A percentile compares a stretch with the other conserved stretches of the same genome.
These are phyloP conservation scores for Candida xiaguanensis DNA, from an alignment of 805 yeast genomes.

Conservation along the genomic window DNA sequence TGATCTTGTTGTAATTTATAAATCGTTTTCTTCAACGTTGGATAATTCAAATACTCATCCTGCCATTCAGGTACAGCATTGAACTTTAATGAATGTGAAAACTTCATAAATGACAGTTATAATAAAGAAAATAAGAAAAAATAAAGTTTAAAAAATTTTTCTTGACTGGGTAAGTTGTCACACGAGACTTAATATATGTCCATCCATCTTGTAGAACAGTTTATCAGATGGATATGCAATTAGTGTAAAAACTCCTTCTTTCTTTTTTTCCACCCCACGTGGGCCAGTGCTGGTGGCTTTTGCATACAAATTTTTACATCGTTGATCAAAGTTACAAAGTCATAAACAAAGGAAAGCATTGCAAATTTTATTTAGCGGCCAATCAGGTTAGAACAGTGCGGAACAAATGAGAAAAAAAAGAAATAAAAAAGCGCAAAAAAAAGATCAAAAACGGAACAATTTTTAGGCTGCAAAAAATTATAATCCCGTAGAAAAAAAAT, in stretches of 20 bases:
- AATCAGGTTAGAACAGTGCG: not conserved
- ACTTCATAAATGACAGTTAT: constrained; percentile 35
- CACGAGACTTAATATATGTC: constrained; percentile 1
- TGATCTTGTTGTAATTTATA: constrained; percentile 49
- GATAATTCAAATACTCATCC: constrained; percentile 43
- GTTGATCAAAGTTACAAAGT: no score
- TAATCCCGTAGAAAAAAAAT: no score
- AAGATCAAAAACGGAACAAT: not conserved
- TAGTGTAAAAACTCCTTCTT: not conserved
- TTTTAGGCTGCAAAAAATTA: not conserved
- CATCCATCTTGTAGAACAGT: not conserved
- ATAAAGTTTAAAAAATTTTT: constrained; percentile 5
- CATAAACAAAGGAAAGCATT: not conserved
- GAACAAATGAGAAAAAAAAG: constrained; percentile 1
- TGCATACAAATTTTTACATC: not conserved
- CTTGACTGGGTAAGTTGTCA: constrained; percentile 3
- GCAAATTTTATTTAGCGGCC: not conserved
- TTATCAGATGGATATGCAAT: not conserved
- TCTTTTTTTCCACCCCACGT: constrained; percentile 1
- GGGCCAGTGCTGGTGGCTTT: not conserved
- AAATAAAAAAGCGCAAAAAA: not conserved
- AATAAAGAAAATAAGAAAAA: not conserved
- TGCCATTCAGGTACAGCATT: constrained; percentile 56
- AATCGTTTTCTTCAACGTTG: constrained; percentile 51
- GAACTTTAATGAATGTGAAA: constrained; percentile 47